A percentile compares a stretch with the other conserved stretches of the same genome.
Conservation (phyloP, 2,329 filamentous ascomycete genomes). For the Xylogone sp. region DNA sequence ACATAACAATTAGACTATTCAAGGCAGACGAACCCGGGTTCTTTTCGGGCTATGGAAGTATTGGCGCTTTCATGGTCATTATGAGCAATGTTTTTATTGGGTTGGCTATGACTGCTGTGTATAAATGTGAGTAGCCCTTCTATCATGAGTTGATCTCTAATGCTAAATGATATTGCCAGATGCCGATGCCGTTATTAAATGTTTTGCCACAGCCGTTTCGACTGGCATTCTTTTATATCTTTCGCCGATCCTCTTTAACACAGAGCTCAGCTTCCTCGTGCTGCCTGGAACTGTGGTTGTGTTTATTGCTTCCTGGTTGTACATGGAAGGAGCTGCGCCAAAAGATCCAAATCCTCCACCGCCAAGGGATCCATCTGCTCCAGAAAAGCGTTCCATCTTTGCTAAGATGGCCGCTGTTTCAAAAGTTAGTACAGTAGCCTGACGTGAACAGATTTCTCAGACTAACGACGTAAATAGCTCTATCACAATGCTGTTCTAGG, state of each 20-base stretch:
- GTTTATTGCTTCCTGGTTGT: conserved; percentile 29
- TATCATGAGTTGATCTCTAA: too few species aligned
- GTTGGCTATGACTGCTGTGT: conserved; percentile 31
- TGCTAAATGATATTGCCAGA: too few species aligned
- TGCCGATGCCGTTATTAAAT: conserved; percentile 31
- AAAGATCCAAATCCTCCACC: conserved; percentile 14
- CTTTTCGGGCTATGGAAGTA: conserved; percentile 15
- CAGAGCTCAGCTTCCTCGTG: conserved; percentile 23
- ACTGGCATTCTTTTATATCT: conserved; percentile 29
- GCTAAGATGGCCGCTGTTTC: conserved; percentile 3
- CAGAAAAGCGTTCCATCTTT: background rate
- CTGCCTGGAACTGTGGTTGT: conserved; percentile 27
- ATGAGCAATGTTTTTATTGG: conserved; percentile 31
- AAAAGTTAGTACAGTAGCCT: background rate
- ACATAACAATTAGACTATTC: conserved; percentile 18
- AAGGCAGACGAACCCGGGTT: conserved; percentile 25
- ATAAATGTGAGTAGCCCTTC: conserved; percentile 25
- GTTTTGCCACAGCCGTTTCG: conserved; percentile 29
- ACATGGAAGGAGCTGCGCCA: conserved; percentile 26
- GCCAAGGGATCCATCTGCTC: background rate
- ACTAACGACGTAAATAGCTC: background rate
- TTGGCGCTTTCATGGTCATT: conserved; percentile 28
- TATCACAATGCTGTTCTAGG: conserved; percentile 2
- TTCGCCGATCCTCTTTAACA: conserved; percentile 28
- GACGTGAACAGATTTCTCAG: too few species aligned